Evolutionary conservation across 2,329 filamentous ascomycete genomes (phyloP).

Genomic region (Hymenoscyphus scutula): DNA sequence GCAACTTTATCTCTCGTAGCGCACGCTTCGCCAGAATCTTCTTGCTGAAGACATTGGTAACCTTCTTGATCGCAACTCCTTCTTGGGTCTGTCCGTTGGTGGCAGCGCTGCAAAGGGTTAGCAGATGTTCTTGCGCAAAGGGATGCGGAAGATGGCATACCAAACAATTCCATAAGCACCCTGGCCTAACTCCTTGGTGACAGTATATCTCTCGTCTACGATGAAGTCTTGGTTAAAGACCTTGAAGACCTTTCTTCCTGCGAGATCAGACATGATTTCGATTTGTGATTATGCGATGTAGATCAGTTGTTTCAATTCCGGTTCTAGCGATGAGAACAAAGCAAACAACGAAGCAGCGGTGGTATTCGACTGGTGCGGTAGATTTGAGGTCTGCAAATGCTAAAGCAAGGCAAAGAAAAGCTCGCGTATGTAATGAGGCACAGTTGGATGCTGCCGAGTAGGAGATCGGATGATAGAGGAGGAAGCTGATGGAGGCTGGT

Average conservation of each 20-base stretch:
- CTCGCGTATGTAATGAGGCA: neutral
- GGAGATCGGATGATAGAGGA: neutral
- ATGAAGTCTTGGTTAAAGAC: conserved; percentile 99
- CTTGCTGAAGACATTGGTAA: conserved; percentile 99
- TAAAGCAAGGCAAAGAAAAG: neutral
- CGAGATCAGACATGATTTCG: conserved; percentile 36
- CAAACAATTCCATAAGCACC: conserved; percentile 99
- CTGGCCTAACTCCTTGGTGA: conserved; percentile 97
- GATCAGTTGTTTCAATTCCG: neutral
- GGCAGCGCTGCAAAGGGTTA: conserved; percentile 64
- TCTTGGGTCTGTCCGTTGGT: conserved; percentile 88
- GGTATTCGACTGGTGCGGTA: neutral
- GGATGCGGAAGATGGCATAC: conserved; percentile 49
- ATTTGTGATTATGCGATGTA: conserved; percentile 7
- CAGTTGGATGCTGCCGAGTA: neutral
- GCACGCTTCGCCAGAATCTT: conserved; percentile 99
- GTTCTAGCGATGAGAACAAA: neutral
- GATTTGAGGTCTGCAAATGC: neutral
- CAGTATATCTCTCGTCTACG: conserved; percentile 96
- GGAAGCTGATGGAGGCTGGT: neutral
- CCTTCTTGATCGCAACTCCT: conserved; percentile 97
- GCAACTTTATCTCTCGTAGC: conserved; percentile 94
- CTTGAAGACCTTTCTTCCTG: conserved; percentile 89
- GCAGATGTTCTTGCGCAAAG: conserved; percentile 19
- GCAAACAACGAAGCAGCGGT: neutral